These are phyloP conservation scores for Penicillium polonicum DNA, from an alignment of 2,329 filamentous ascomycete genomes.

Conservation along the genomic window DNA sequence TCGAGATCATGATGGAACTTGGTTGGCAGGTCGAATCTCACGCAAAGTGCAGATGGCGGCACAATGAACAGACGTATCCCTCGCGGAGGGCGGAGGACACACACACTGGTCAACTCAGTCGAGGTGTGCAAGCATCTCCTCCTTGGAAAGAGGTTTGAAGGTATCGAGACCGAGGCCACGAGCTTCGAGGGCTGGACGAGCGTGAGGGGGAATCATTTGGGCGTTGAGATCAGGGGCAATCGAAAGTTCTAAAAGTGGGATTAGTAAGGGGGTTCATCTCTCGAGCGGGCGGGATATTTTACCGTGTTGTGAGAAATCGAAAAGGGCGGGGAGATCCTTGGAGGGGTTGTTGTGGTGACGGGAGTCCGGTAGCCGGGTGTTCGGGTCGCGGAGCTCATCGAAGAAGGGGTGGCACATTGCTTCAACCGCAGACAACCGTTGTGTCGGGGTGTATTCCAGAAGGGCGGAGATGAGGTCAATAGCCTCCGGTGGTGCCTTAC, in stretches of 20 bases:
- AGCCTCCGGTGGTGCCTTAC: constrained; percentile 87
- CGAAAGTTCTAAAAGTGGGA: constrained; percentile 73
- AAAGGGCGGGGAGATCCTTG: constrained; percentile 81
- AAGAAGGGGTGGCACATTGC: constrained; percentile 99
- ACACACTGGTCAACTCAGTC: constrained; percentile 64
- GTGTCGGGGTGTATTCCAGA: constrained; percentile 95
- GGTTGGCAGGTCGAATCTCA: constrained; percentile 20
- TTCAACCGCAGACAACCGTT: constrained; percentile 87
- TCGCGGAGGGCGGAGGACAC: constrained; percentile 38
- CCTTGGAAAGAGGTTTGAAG: constrained; percentile 84
- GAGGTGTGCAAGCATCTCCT: constrained; percentile 96
- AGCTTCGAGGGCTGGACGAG: constrained; percentile 69
- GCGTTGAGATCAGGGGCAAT: constrained; percentile 85
- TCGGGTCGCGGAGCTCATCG: constrained; percentile 90
- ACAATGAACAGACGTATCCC: constrained; percentile 37
- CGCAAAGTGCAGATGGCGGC: constrained; percentile 34
- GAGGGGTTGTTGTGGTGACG: constrained; percentile 78
- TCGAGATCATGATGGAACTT: constrained; percentile 17
- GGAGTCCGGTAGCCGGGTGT: constrained; percentile 87
- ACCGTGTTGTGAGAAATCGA: constrained; percentile 95
- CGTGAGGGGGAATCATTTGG: constrained; percentile 81
- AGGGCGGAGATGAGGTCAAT: constrained; percentile 93
- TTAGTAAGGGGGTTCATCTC: constrained; percentile 6
- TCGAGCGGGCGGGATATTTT: constrained; percentile 37
- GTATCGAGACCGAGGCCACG: constrained; percentile 90